A percentile compares a stretch with the other conserved stretches of the same genome.
Conservation (phyloP, 2,329 filamentous ascomycete genomes). For the Diplodia intermedia region DNA sequence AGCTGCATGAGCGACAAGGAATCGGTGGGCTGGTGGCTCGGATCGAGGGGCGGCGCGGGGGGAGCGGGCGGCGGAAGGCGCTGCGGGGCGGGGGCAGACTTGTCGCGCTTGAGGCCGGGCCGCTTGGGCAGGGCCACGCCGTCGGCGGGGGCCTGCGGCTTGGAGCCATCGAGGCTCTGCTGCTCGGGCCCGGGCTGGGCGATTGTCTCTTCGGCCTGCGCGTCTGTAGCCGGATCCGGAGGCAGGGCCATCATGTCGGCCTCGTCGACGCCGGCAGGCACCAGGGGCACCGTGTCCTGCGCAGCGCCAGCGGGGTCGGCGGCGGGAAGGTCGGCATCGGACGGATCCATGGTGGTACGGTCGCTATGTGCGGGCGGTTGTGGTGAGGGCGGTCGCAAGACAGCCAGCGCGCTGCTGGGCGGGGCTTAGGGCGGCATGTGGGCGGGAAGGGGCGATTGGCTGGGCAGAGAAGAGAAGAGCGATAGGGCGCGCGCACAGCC, state of each 20-base stretch:
- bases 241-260: conserved; percentile 46
- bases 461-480: not conserved
- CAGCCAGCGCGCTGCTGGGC: conserved; percentile 16
- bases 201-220: conserved; percentile 37
- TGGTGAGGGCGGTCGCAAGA: conserved; percentile 22
- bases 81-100: conserved; percentile 49
- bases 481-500: not conserved
- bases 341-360: conserved; percentile 30
- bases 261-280: conserved; percentile 47
- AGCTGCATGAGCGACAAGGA: conserved; percentile 57
- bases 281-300: conserved; percentile 39
- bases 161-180: conserved; percentile 37
- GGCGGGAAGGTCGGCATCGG: conserved; percentile 18
- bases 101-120: conserved; percentile 51
- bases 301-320: conserved; percentile 7
- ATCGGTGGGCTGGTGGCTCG: conserved; percentile 47
- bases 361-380: not conserved
- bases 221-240: conserved; percentile 44
- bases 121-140: conserved; percentile 43
- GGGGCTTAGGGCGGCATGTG: conserved; percentile 30
- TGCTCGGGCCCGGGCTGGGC: conserved; percentile 46
- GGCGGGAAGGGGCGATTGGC: conserved; percentile 11
- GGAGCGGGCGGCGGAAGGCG: conserved; percentile 54
- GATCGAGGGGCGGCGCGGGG: conserved; percentile 42
- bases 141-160: conserved; percentile 34